Evolutionary conservation across 2,329 filamentous ascomycete species (phyloP).

Genomic region (Penicillium glabrum): DNA sequence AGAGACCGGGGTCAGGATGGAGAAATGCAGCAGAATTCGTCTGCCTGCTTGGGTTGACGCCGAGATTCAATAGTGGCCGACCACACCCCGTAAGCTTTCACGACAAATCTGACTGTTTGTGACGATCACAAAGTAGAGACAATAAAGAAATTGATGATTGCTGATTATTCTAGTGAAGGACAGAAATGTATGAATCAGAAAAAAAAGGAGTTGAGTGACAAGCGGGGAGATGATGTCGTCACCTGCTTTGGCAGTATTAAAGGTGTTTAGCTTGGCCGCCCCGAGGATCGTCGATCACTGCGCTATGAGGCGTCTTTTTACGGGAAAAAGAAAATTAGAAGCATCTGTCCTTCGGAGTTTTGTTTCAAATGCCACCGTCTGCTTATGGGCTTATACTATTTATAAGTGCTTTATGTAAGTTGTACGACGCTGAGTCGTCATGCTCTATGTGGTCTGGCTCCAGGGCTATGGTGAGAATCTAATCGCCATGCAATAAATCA

Average conservation of each 20-base stretch:
- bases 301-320: neutral
- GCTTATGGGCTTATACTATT: neutral
- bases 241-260: constrained; percentile 3
- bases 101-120: neutral
- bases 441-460: neutral
- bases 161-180: neutral
- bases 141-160: neutral
- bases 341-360: neutral
- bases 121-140: neutral
- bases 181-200: neutral
- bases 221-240: constrained; percentile 16
- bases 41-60: constrained; percentile 30
- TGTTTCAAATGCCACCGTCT: neutral
- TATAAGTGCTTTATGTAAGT: neutral
- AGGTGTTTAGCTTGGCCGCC: neutral
- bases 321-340: neutral
- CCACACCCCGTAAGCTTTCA: constrained; percentile 3
- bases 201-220: constrained; percentile 1
- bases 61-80: constrained; percentile 16
- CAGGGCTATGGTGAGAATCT: too few species aligned
- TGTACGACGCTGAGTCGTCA: neutral
- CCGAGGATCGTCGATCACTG: neutral
- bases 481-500: too few species aligned
- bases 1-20: neutral
- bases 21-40: constrained; percentile 23